Base-by-base conservation (phyloP, 805 yeast genomes). In the Candida multigemmis region DNA sequence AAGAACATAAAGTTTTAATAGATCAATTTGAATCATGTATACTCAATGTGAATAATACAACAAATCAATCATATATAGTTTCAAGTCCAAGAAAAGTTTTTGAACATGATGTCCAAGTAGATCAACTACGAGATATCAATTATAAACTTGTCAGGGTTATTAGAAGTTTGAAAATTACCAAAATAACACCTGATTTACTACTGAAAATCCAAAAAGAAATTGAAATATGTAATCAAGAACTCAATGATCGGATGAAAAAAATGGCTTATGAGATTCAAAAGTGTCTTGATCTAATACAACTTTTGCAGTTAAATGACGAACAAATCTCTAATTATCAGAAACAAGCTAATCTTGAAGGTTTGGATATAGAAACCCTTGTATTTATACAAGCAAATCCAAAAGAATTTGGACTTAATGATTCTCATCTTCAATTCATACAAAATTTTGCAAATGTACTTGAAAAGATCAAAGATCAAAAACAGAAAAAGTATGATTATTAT, bases 381-480 rank as follows among this genome's bases (percentile, higher is more conserved):
- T 53, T 60, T 24, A 59, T 62, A 4, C 46, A 41, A 22, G 27
- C 39, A 4, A 55, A 61, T 19, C 67, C 68, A 0, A 40, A 41
- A 14, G 56, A 58, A 26, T 60, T 61, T 37, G 68, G 68, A 1
- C 42, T 62, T 14, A 52, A 43, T 35, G 51, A 48, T 19, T 43
- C 41, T 12, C 65, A 62, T 26, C 25, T 62, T 7, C 35, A 38
- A 6, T 60, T 55, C 28, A 38, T 64, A 11, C 30, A 41, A 5
- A 47, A 44, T 13, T 48, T 63, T 26, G 30, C 45, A 6, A 47
- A 52, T 9, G 35, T 60, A 4, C 37, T 71, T 6, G 37, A 44
- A 9, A 39, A 38, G 23, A 49, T 56, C 10, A 62, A 50, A 34
- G 47, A 42, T 12, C 41, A 50, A 24, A 56, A 50, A 26, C 65